phyloP scores from a whole-genome alignment of 345 rosid species.

The Euphorbia tirucalli region DNA sequence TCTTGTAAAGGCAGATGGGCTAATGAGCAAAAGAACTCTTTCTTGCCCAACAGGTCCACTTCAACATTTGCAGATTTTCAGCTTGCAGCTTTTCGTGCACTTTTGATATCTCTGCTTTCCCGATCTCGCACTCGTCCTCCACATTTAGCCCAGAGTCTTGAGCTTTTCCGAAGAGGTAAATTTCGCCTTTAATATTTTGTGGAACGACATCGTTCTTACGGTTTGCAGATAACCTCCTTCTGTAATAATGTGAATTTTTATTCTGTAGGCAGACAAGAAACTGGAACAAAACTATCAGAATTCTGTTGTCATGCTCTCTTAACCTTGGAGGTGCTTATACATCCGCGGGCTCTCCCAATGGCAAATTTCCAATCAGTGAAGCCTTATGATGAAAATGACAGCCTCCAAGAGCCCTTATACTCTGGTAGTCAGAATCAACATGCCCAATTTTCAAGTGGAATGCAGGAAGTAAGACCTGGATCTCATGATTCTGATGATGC shows the following conservation, averaged over 20 bases:
- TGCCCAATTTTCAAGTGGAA: constrained; percentile 27
- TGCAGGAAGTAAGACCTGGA: constrained; percentile 19
- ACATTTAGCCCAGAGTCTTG: constrained; percentile 58
- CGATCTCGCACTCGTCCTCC: constrained; percentile 55
- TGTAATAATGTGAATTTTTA: background rate
- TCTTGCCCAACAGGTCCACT: constrained; percentile 32
- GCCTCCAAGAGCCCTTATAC: constrained; percentile 23
- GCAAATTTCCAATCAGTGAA: constrained; percentile 36
- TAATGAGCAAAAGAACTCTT: constrained; percentile 36
- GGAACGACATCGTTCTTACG: background rate
- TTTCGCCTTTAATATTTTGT: background rate
- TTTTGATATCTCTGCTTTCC: constrained; percentile 73
- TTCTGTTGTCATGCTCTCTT: constrained; percentile 74
- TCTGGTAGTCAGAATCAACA: constrained; percentile 28
- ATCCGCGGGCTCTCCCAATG: constrained; percentile 72
- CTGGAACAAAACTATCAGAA: constrained; percentile 51
- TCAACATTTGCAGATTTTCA: constrained; percentile 50
- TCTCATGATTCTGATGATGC: constrained; percentile 40
- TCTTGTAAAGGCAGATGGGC: constrained; percentile 58
- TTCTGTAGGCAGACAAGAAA: constrained; percentile 51
- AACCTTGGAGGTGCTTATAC: constrained; percentile 75
- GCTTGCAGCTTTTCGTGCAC: constrained; percentile 68
- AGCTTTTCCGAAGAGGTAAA: constrained; percentile 77
- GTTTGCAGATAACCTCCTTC: background rate
- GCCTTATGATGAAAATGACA: constrained; percentile 22